Evolutionary conservation across 2,329 filamentous ascomycete genomes (phyloP).

Genomic region (Xylaria sp.): DNA sequence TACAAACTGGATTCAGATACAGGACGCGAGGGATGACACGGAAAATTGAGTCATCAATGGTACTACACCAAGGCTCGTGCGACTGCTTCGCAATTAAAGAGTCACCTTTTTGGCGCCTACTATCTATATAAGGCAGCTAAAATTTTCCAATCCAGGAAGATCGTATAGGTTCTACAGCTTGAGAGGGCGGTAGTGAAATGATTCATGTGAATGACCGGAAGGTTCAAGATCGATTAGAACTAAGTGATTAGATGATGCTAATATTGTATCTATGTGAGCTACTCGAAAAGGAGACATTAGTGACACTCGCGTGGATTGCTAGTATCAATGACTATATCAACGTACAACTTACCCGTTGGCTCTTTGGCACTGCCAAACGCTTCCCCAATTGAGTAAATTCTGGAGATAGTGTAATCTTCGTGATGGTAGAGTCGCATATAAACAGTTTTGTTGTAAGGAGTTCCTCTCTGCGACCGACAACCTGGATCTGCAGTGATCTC

Average conservation of each 20-base stretch:
- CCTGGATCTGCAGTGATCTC: background rate
- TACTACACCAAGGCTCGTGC: no score
- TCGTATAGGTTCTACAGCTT: background rate
- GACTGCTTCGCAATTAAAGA: background rate
- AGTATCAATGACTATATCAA: no score
- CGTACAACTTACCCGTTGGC: background rate
- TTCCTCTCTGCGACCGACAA: background rate
- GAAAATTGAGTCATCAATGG: background rate
- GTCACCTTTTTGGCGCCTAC: background rate
- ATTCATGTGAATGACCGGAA: background rate
- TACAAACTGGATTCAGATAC: background rate
- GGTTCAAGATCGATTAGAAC: no score
- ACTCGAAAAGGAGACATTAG: background rate
- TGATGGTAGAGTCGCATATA: background rate
- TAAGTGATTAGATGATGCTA: background rate
- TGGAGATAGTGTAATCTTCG: background rate
- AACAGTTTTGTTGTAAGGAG: background rate
- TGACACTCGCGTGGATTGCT: no score
- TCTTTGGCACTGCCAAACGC: background rate
- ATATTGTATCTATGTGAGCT: background rate
- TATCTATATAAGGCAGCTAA: background rate
- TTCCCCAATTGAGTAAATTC: background rate
- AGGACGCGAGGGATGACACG: background rate
- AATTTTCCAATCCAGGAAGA: background rate
- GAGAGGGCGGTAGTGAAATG: background rate